A percentile compares a stretch with the other conserved stretches of the same genome.
Conservation (phyloP, 2,329 filamentous ascomycete genomes). For the Penicillium sp. region DNA sequence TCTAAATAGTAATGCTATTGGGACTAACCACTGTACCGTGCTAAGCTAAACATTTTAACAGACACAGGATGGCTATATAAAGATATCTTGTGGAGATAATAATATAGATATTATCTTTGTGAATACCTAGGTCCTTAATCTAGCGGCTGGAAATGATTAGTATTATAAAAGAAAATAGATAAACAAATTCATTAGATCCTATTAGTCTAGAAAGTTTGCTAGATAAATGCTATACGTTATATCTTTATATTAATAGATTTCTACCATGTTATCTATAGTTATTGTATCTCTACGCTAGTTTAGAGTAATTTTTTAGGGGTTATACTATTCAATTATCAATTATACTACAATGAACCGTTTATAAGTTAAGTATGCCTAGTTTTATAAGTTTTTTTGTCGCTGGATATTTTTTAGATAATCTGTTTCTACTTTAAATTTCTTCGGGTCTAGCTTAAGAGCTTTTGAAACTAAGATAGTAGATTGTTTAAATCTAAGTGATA, state of each 20-base stretch:
- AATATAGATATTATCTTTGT: too few species aligned
- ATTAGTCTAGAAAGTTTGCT: neutral
- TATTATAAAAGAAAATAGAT: too few species aligned
- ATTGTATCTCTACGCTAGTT: neutral
- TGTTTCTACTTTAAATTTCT: too few species aligned
- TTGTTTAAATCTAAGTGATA: neutral
- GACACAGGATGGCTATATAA: too few species aligned
- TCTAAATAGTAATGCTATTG: too few species aligned
- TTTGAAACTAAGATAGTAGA: neutral
- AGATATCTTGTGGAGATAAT: too few species aligned
- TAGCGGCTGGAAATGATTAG: too few species aligned
- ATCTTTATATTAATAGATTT: neutral
- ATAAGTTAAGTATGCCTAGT: neutral
- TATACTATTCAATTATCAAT: neutral
- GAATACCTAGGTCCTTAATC: too few species aligned
- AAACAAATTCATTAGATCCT: too few species aligned
- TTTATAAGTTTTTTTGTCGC: neutral
- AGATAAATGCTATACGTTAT: neutral
- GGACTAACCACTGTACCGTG: too few species aligned
- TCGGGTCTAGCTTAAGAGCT: too few species aligned
- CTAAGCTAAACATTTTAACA: too few species aligned
- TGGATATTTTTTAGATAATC: neutral
- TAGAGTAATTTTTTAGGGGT: neutral
- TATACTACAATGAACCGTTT: neutral
- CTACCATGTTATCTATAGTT: neutral